Evolutionary conservation across 1,139 yeast species (phyloP).

Genomic region (Suhomyces yuchorum): DNA sequence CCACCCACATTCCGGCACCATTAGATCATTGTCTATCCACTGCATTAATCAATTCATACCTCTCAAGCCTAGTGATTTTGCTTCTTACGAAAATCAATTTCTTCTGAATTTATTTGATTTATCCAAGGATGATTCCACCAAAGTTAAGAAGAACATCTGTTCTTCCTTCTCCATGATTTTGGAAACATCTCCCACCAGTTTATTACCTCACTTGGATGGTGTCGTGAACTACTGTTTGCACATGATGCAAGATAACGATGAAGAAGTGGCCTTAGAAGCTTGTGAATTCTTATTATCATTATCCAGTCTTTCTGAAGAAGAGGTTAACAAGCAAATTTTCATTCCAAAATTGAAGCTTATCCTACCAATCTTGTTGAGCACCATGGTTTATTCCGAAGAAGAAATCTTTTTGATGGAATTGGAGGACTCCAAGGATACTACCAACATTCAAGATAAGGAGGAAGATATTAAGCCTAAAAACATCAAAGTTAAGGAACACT

Average conservation of each 20-base stretch:
- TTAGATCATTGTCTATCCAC: conserved; percentile 65
- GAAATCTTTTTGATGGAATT: conserved; percentile 72
- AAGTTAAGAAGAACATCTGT: conserved; percentile 75
- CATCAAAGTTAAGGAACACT: conserved; percentile 69
- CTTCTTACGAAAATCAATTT: conserved; percentile 66
- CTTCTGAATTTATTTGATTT: conserved; percentile 64
- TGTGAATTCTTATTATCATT: conserved; percentile 86
- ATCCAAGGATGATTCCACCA: conserved; percentile 58
- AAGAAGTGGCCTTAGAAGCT: conserved; percentile 84
- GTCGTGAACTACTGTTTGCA: conserved; percentile 83
- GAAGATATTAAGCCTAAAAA: conserved; percentile 84
- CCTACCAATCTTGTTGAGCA: conserved; percentile 72
- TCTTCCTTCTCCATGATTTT: conserved; percentile 72
- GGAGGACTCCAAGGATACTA: conserved; percentile 71
- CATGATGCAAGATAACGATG: conserved; percentile 67
- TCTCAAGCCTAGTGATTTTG: conserved; percentile 63
- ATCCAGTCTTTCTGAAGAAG: conserved; percentile 55
- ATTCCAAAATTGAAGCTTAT: conserved; percentile 60
- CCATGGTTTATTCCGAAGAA: conserved; percentile 88
- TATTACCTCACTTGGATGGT: conserved; percentile 80
- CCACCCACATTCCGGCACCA: conserved; percentile 41
- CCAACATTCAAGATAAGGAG: conserved; percentile 69
- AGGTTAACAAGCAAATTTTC: conserved; percentile 51
- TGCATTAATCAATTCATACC: conserved; percentile 81
- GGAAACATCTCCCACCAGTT: conserved; percentile 78